Evolutionary conservation across 306 rosid species (phyloP), one percentile per base, ranked within the genome.

Genomic region (Vigna mungo): DNA sequence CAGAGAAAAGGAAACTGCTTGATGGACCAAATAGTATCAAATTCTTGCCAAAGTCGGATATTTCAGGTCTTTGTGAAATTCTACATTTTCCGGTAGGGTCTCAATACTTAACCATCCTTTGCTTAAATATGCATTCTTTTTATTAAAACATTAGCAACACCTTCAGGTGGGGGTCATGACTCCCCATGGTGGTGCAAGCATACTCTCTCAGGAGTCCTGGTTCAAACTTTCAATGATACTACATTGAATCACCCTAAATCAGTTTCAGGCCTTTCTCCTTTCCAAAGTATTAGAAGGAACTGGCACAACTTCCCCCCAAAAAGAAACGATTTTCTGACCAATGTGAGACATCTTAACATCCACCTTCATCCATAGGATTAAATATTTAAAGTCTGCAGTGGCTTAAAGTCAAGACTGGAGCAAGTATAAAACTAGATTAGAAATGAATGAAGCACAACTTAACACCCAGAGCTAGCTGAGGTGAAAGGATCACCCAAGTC

Each of bases 41-140:
- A 67, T 68, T 59, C 55, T 69, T 53, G 80, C 76, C 87, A 85
- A 83, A 84, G 81, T 82, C 83, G 2, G 93, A 80, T 71, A 62
- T 90, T 67, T 84, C 84, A 51, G 71, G 82, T 68, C 90, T 92
- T 32, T 92, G 96, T 72, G 84, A 84, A 72, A 80, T 86, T 81
- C 82, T 92, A 66, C 84, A 80, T 70, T 76, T 90, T 75, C 55
- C 87, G 51, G 97, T 92, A 87, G 72, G 90, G 48, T 72, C 79
- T 80, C 66, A 5, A 1, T 76, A 56, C 67, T 54, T 16, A 16
- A 21, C 15, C 18, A 63, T 53, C 59, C 76, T 84, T 64, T 44
- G 44, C 48, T 67, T 68, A 34, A 44, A 54, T 16, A 71, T 55
- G 27, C 47, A 14, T 70, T 37, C 5, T 39, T 64, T 37, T 10